These are phyloP conservation scores for Ustilago nuda DNA, from an alignment of 1,284 basidiomycete species.

Conservation along the genomic window DNA sequence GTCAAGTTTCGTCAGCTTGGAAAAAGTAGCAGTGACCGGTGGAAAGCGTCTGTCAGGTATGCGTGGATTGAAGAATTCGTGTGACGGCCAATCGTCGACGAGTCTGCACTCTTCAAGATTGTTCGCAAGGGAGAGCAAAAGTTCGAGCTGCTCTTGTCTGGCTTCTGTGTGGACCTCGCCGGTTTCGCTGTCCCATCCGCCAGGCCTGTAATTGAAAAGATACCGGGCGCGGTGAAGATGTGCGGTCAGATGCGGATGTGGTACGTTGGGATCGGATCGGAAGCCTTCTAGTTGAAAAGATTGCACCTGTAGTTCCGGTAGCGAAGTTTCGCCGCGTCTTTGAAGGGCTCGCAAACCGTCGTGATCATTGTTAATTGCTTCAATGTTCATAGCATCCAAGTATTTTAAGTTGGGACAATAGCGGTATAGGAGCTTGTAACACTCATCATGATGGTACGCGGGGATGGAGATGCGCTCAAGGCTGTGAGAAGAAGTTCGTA, in stretches of 20 bases:
- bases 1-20: neutral
- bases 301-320: neutral
- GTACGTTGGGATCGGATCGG: neutral
- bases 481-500: slow-evolving; percentile 10
- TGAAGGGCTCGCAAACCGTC: no score
- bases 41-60: neutral
- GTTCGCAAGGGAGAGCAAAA: neutral
- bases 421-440: slow-evolving; percentile 19
- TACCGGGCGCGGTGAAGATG: neutral
- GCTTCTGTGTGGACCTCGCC: neutral
- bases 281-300: neutral
- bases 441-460: accelerated
- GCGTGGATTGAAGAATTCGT: neutral
- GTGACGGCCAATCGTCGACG: neutral
- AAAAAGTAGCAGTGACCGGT: neutral
- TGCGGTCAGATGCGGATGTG: neutral
- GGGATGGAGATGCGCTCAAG: slow-evolving; percentile 20
- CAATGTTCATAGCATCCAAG: neutral
- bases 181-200: neutral
- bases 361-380: neutral
- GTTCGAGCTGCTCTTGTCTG: neutral
- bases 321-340: neutral
- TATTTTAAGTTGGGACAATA: slow-evolving; percentile 18
- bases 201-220: neutral
- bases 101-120: slow-evolving; percentile 8